Conservation (phyloP, 2,329 filamentous ascomycete species). For the Colletotrichum sp. region DNA sequence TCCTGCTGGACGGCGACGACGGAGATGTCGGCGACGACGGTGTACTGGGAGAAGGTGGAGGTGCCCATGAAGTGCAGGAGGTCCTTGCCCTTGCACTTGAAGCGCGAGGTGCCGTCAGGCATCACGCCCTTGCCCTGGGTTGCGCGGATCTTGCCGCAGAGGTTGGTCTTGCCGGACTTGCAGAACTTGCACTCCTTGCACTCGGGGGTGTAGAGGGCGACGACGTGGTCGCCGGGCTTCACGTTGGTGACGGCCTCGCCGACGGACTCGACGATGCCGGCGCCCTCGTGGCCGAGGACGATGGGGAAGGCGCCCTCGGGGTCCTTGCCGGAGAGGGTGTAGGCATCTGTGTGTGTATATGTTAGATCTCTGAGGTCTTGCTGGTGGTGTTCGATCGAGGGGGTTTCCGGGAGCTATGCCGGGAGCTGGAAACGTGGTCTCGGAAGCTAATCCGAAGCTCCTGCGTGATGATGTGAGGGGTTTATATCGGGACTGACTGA, state of each 20-base stretch:
- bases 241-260: constrained; percentile 95
- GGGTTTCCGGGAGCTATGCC: background rate
- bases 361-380: background rate
- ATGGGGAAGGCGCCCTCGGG: constrained; percentile 94
- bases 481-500: constrained; percentile 44
- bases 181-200: constrained; percentile 99
- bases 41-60: constrained; percentile 98
- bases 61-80: constrained; percentile 99
- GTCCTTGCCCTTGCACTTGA: constrained; percentile 93
- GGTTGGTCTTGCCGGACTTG: constrained; percentile 98
- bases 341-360: constrained; percentile 69
- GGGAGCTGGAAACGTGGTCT: background rate
- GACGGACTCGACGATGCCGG: constrained; percentile 90
- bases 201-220: constrained; percentile 93
- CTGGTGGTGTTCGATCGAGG: background rate
- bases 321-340: constrained; percentile 95
- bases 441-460: background rate
- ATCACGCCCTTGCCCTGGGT: constrained; percentile 96
- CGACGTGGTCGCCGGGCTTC: constrained; percentile 90
- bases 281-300: constrained; percentile 88
- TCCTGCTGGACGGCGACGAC: constrained; percentile 91
- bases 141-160: constrained; percentile 95
- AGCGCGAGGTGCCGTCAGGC: constrained; percentile 95
- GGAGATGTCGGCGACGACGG: constrained; percentile 97
- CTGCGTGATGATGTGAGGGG: constrained; percentile 22